Conservation (phyloP, 2,329 filamentous ascomycete species). For the Trichophyton verrucosum region DNA sequence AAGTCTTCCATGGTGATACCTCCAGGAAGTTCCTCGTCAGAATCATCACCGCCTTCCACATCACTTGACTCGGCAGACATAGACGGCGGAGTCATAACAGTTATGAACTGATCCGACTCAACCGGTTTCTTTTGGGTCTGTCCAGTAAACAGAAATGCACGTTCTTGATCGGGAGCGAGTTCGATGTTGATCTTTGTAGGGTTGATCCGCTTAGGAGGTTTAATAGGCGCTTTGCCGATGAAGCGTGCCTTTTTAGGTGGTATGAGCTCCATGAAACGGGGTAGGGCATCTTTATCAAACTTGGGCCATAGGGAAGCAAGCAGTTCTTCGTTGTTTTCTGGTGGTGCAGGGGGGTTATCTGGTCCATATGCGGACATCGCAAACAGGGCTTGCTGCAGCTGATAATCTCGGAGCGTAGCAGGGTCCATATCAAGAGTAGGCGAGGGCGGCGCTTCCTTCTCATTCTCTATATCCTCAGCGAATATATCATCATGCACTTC, state of each 20-base stretch:
- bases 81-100: conserved; percentile 33
- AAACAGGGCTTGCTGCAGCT: conserved; percentile 36
- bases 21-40: conserved; percentile 52
- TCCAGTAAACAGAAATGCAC: conserved; percentile 64
- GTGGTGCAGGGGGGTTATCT: conserved; percentile 54
- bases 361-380: conserved; percentile 36
- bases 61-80: conserved; percentile 40
- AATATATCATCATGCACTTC: conserved; percentile 3
- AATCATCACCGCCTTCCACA: conserved; percentile 39
- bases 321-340: conserved; percentile 61
- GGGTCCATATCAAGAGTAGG: conserved; percentile 32
- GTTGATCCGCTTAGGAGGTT: conserved; percentile 67
- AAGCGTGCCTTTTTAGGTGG: conserved; percentile 68
- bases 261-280: conserved; percentile 71
- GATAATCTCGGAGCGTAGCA: conserved; percentile 31
- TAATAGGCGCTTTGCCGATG: conserved; percentile 63
- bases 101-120: conserved; percentile 44
- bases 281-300: conserved; percentile 61
- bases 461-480: conserved; percentile 5
- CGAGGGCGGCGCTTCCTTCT: conserved; percentile 20
- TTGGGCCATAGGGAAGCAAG: conserved; percentile 69
- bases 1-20: conserved; percentile 71
- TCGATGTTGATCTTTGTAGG: conserved; percentile 84
- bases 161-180: conserved; percentile 73
- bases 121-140: conserved; percentile 41